phyloP scores from a whole-genome alignment of 768 basidiomycete species.

The Daedalea quercina region DNA sequence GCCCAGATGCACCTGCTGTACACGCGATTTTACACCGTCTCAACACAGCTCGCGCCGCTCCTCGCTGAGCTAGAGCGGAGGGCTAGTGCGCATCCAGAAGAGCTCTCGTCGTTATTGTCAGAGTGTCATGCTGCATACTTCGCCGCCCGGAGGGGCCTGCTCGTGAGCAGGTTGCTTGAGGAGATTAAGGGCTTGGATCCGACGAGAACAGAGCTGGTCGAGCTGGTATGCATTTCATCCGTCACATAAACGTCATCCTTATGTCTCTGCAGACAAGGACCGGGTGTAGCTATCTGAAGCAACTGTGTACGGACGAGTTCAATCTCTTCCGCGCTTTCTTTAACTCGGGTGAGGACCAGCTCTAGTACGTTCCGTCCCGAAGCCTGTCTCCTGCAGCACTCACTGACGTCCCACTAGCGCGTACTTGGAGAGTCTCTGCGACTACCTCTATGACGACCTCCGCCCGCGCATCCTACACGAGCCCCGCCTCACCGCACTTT shows the following conservation, averaged over 20 bases:
- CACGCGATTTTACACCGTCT: conserved; percentile 74
- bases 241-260: background rate
- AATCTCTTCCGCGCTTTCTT: conserved; percentile 82
- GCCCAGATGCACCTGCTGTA: conserved; percentile 85
- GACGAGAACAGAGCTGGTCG: conserved; percentile 73
- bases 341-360: conserved; percentile 68
- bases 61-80: conserved; percentile 82
- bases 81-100: conserved; percentile 72
- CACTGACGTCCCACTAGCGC: conserved; percentile 37
- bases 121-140: conserved; percentile 92
- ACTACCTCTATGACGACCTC: conserved; percentile 91
- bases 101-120: conserved; percentile 67
- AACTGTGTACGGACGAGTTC: conserved; percentile 88
- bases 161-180: conserved; percentile 66
- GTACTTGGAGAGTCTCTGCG: conserved; percentile 88
- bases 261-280: conserved; percentile 59
- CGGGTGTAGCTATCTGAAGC: conserved; percentile 90
- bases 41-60: conserved; percentile 67
- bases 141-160: conserved; percentile 57
- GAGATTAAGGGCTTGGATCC: conserved; percentile 85
- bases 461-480: conserved; percentile 95
- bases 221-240: conserved; percentile 48
- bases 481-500: conserved; percentile 77
- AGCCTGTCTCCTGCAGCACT: background rate
- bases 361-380: conserved; percentile 44